Evolutionary conservation across 306 rosid genomes (phyloP), one percentile per base, ranked within the genome.

Genomic region (Psophocarpus tetragonolobus): DNA sequence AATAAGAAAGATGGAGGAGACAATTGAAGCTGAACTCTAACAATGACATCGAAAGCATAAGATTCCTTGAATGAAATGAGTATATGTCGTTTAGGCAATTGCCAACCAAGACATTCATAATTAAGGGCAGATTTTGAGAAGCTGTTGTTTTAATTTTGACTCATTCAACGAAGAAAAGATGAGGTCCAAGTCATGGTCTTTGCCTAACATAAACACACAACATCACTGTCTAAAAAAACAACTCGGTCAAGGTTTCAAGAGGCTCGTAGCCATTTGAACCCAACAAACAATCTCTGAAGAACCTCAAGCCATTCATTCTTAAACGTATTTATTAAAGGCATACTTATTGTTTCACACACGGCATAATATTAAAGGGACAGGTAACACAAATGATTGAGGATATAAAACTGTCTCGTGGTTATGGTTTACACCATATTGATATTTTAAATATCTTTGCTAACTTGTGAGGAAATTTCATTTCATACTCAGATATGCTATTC

Each of bases 141-240:
- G 36, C 61, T 76, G 81, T 86, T 79, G 83, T 80, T 76, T 80
- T 61, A 83, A 80, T 76, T 61, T 83, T 86, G 89, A 86, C 87
- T 8, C 4, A 65, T 83, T 86, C 89, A 80, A 80, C 38, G 4
- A 45, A 70, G 3, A 44, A 71, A 58, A 68, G 41, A 18, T 3
- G 32, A 58, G 70, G 74, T 79, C 82, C 70, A 23, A 68, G 83
- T 71, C 89, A 53, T 60, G 66, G 81, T 82, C 84, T 71, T 67
- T 73, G 85, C 87, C 87, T 76, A 83, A 75, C 83, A 69, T 58
- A 23, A 76, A 81, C 67, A 58, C 74, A 82, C 74, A 75, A 72
- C 80, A 76, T 71, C 82, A 70, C 71, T 78, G 39, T 81, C 85
- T 48, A 12, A 41, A 70, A 68, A 61, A 26, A 60, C 30, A 41